Evolutionary conservation across 805 yeast genomes (phyloP), one percentile per base, ranked within the genome.

Genomic region (Suhomyces xylopsoci): DNA sequence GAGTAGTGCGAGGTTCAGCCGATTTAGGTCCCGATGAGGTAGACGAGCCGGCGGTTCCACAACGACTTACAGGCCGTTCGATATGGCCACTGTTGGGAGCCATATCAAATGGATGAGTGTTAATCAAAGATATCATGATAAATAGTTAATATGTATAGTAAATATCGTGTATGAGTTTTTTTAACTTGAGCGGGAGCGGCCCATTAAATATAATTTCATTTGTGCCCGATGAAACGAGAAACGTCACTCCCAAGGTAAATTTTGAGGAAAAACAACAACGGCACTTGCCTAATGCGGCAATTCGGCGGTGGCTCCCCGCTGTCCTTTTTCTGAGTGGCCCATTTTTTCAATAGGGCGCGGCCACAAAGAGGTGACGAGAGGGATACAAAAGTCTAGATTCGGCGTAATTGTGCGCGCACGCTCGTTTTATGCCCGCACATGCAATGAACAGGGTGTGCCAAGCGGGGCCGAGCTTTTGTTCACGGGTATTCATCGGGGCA

Each of bases 1-100:
- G 19, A 6, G 22, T 15, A 9, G 42, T 15, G 7, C 42, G 42
- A 38, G 24, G 24, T 7, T 38, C 42, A 7, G 41, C 20, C 19
- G 41, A 15, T 17, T 36, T 36, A 36, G 22, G 24, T n/a, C 24
- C 42, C 15, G 20, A 20, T 15, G 19, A 43, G 32, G 22, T 25
- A n/a, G 28, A 22, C n/a, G 26, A 64, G n/a, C 77, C 79, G 7
- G 45, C 45, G 30, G 45, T 42, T 42, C 45, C 45, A 24, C 45
- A 42, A n/a, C 30, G 19, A 24, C 45, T 42, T 14, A 7, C 14
- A 2, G 45, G 45, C 12, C 45, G 24, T 42, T 42, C 45, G 5
- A 38, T 38, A 19, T 38, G 42, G 6, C 42, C 42, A 17, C 42
- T 38, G n/a, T 38, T 17, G 12, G 41, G 41, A 17, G 42, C 22